phyloP scores from a whole-genome alignment of 208 protist genomes.

The Trypanosoma cruzi region DNA sequence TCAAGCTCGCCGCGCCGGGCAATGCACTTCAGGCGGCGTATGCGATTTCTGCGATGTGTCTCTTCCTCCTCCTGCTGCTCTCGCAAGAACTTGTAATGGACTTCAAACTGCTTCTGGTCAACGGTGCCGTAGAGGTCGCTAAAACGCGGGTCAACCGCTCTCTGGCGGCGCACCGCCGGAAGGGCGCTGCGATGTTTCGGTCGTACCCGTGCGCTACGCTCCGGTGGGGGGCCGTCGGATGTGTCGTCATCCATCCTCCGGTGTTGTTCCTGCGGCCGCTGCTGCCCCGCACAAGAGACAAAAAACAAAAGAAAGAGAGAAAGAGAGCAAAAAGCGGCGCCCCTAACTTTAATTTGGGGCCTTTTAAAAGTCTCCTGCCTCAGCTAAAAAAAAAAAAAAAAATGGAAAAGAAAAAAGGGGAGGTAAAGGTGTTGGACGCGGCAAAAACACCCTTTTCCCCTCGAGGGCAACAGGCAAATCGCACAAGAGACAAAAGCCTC shows the following conservation, averaged over 20 bases:
- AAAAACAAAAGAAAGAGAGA: not conserved
- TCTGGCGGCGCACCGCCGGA: slow-evolving; percentile 7
- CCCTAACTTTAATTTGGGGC: not conserved
- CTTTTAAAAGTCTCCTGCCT: no score
- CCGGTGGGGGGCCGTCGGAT: slow-evolving; percentile 75
- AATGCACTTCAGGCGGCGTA: slow-evolving; percentile 66
- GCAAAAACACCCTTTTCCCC: not conserved
- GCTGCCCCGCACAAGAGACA: not conserved
- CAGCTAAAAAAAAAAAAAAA: not conserved
- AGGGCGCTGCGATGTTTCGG: slow-evolving; percentile 25
- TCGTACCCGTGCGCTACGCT: slow-evolving; percentile 56
- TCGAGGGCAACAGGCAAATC: not conserved
- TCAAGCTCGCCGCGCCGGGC: slow-evolving; percentile 74
- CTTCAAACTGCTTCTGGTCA: slow-evolving; percentile 56
- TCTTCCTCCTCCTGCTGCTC: slow-evolving; percentile 80
- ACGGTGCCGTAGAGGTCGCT: slow-evolving; percentile 61
- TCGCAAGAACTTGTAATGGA: slow-evolving; percentile 82
- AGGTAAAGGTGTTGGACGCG: not conserved
- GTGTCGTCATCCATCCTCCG: slow-evolving; percentile 20
- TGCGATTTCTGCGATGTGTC: slow-evolving; percentile 57
- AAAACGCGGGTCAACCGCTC: slow-evolving; percentile 78
- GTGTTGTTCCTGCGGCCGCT: slow-evolving; percentile 1
- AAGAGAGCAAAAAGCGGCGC: slow-evolving; percentile 3
- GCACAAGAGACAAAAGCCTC: no score
- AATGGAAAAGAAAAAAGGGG: slow-evolving; percentile 7